A percentile compares a stretch with the other conserved stretches of the same genome.
phyloP scores from a whole-genome alignment of 495 filamentous ascomycete genomes.

The Xylaria acuta region DNA sequence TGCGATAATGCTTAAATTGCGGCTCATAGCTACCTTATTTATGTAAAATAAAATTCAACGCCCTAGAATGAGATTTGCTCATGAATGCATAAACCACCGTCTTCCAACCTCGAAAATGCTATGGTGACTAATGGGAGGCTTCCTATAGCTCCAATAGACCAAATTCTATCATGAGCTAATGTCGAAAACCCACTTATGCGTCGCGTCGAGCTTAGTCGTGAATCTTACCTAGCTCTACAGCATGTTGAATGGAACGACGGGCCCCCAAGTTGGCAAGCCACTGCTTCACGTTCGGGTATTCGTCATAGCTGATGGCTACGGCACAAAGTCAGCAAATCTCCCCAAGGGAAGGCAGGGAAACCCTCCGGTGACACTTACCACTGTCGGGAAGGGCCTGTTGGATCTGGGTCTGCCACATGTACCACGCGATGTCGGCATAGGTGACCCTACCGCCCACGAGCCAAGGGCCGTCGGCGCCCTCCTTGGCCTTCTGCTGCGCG shows the following conservation, averaged over 20 bases:
- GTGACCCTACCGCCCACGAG: conserved; percentile 64
- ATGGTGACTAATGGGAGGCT: background rate
- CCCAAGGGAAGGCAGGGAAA: background rate
- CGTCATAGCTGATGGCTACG: conserved; percentile 8
- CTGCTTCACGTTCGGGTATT: conserved; percentile 42
- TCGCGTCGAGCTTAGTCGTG: background rate
- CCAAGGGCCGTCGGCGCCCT: conserved; percentile 50
- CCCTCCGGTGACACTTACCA: conserved; percentile 1
- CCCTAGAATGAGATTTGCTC: background rate
- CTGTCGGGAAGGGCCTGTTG: conserved; percentile 10
- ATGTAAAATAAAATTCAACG: background rate
- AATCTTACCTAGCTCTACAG: conserved; percentile 17
- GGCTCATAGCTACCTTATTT: background rate
- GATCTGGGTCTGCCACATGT: conserved; percentile 56
- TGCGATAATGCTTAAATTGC: background rate
- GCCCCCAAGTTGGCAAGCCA: conserved; percentile 44
- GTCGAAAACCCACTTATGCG: background rate
- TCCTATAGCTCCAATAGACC: background rate
- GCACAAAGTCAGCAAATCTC: conserved; percentile 1
- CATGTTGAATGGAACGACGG: conserved; percentile 45
- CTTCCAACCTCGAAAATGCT: background rate
- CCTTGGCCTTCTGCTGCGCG: conserved; percentile 50
- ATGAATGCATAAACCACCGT: background rate
- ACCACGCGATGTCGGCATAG: conserved; percentile 64
- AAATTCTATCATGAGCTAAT: background rate